Conservation (phyloP, 192 early-diverging fungal species). For the Rhizoclosmatium globosum region DNA sequence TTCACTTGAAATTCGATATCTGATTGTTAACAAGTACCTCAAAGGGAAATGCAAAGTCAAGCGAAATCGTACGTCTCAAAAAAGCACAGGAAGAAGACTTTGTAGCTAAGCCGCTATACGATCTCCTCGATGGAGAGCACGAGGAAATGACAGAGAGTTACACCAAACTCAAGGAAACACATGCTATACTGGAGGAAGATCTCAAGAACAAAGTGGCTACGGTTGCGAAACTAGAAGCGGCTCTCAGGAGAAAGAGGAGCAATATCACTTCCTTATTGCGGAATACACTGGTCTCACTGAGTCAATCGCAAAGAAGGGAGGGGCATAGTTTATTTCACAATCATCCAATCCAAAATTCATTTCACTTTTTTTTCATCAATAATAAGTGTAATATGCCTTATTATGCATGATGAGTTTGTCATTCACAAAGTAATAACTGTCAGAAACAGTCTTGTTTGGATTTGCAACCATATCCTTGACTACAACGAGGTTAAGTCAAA, state of each 20-base stretch:
- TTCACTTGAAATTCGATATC: neutral
- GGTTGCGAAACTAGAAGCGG: constrained; percentile 38
- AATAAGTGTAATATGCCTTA: constrained; percentile 61
- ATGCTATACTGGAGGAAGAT: constrained; percentile 42
- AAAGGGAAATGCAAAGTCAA: constrained; percentile 13
- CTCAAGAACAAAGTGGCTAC: constrained; percentile 37
- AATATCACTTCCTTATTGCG: constrained; percentile 58
- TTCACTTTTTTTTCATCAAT: neutral
- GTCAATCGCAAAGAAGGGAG: constrained; percentile 19
- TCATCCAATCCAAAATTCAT: neutral
- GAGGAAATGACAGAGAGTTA: constrained; percentile 37
- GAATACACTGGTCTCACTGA: constrained; percentile 53
- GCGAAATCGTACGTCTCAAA: constrained; percentile 39
- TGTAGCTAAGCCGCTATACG: constrained; percentile 42
- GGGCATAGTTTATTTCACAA: neutral
- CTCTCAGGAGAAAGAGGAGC: constrained; percentile 56
- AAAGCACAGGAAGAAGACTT: constrained; percentile 47
- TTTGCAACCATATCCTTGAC: constrained; percentile 56
- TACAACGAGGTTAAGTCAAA: constrained; percentile 34
- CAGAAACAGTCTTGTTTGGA: constrained; percentile 52
- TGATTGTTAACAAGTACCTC: neutral
- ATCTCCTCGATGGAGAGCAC: constrained; percentile 41
- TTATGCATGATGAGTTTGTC: constrained; percentile 63
- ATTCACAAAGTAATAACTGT: constrained; percentile 69
- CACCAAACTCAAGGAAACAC: constrained; percentile 32